Evolutionary conservation across 2,329 filamentous ascomycete genomes (phyloP).

Genomic region (Xylariaceae sp.): DNA sequence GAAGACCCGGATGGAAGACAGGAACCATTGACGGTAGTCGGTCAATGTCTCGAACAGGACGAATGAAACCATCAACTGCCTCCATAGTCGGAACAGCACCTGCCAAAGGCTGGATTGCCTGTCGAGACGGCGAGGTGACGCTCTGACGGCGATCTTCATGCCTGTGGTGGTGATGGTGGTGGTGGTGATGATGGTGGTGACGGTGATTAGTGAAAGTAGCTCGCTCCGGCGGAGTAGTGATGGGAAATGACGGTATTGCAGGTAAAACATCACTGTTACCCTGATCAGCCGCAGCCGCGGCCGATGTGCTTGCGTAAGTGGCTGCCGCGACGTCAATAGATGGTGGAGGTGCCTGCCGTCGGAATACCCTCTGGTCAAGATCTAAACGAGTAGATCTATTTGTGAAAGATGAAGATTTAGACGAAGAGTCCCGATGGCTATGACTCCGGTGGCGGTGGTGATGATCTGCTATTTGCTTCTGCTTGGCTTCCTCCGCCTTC

Average conservation of each 20-base stretch:
- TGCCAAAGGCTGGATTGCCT: conserved; percentile 67
- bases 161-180: conserved; percentile 47
- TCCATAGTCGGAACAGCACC: conserved; percentile 70
- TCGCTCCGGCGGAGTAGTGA: conserved; percentile 73
- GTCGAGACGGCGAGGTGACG: conserved; percentile 53
- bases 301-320: conserved; percentile 50
- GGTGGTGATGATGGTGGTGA: conserved; percentile 55
- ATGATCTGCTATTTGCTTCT: conserved; percentile 63
- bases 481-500: conserved; percentile 80
- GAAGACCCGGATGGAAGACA: conserved; percentile 67
- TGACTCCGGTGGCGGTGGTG: conserved; percentile 54
- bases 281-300: conserved; percentile 45
- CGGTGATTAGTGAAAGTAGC: conserved; percentile 60
- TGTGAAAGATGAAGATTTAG: conserved; percentile 57
- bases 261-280: conserved; percentile 59
- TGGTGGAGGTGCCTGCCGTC: conserved; percentile 81
- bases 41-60: conserved; percentile 80
- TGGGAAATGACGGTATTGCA: conserved; percentile 61
- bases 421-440: conserved; percentile 48
- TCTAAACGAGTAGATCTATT: conserved; percentile 57
- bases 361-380: conserved; percentile 62
- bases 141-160: conserved; percentile 50
- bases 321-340: conserved; percentile 74
- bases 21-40: conserved; percentile 81
- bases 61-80: conserved; percentile 71